Evolutionary conservation across 2,329 filamentous ascomycete species (phyloP), one percentile per base, ranked within the genome.

Genomic region (Diaporthe sp.): DNA sequence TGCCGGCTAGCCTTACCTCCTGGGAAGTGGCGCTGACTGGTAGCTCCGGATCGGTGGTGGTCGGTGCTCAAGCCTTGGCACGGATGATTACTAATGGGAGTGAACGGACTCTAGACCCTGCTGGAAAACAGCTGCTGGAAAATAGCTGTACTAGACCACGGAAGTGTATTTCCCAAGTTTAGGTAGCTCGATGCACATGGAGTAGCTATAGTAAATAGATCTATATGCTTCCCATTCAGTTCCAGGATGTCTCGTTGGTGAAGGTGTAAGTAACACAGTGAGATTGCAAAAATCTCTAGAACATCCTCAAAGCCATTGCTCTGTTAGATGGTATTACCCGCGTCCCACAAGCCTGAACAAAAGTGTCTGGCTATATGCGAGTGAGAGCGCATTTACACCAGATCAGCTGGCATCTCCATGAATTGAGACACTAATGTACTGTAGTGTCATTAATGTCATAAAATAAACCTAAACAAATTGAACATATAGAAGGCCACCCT

Each of bases 31-130:
- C 34, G 57, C 57, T 42, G 34, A 34, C 34, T 65, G 42, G 60
- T 42, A 65, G 60, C 60, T 65, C 60, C 60, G 60, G 60, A 65
- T 65, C 60, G 60, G 60, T 63, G 60, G 60, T 68, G 63, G 44
- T 68, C 44, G 12, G 44, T 68, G 63, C 63, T n/a, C 44, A 2
- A 34, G 31, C 17, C 31, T 51, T 65, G 63, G 63, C 28, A 20
- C 28, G 37, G 22, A n/a, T 28, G 34, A 53, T 68, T 53, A 68
- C 47, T 68, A 68, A 68, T 37, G 44, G 34, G 37, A 2, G 2
- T 25, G 28, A 12, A 22, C 2, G 20, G 53, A 17, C n/a, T 51
- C 49, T 51, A 9, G 49, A 51, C 49, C 49, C n/a, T 25, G 49
- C 37, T 39, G 10, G 17, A 47, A 39, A 39, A 39, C 3, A 47